Evolutionary conservation across 805 yeast genomes (phyloP).

Genomic region (Candida corydali): DNA sequence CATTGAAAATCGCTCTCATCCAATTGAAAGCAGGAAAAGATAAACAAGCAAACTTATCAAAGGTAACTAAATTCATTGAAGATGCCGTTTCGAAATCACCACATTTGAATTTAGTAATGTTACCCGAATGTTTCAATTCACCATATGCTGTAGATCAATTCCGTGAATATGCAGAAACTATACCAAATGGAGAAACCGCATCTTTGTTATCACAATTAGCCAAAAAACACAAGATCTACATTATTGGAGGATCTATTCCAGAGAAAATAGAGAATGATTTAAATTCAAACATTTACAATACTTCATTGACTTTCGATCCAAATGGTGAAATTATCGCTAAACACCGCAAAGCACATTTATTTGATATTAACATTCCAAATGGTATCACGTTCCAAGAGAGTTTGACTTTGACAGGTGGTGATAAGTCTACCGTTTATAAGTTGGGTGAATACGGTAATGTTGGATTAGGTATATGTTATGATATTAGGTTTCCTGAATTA

Average conservation of each 20-base stretch:
- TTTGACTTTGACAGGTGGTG: constrained; percentile 69
- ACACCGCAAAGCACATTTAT: constrained; percentile 84
- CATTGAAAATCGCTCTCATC: constrained; percentile 74
- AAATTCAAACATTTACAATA: constrained; percentile 58
- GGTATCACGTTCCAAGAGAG: constrained; percentile 88
- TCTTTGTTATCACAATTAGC: constrained; percentile 62
- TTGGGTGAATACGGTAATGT: constrained; percentile 62
- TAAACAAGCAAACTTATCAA: constrained; percentile 69
- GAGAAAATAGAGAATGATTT: constrained; percentile 57
- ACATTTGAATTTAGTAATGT: constrained; percentile 62
- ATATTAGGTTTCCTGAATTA: constrained; percentile 75
- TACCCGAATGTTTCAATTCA: constrained; percentile 96
- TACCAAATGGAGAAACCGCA: constrained; percentile 72
- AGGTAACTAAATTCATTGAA: constrained; percentile 59
- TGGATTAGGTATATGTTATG: constrained; percentile 86
- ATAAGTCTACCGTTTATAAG: constrained; percentile 73
- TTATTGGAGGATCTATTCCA: constrained; percentile 93
- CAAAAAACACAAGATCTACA: constrained; percentile 51
- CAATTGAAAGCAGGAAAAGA: constrained; percentile 82
- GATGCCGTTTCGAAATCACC: constrained; percentile 48
- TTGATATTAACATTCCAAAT: constrained; percentile 89
- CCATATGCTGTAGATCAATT: constrained; percentile 89
- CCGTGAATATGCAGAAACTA: constrained; percentile 81
- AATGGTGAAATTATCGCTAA: constrained; percentile 76
- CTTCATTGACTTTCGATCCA: constrained; percentile 71